Base-by-base conservation (phyloP, 2,329 filamentous ascomycete species). In the Ceratocystis destructans region DNA sequence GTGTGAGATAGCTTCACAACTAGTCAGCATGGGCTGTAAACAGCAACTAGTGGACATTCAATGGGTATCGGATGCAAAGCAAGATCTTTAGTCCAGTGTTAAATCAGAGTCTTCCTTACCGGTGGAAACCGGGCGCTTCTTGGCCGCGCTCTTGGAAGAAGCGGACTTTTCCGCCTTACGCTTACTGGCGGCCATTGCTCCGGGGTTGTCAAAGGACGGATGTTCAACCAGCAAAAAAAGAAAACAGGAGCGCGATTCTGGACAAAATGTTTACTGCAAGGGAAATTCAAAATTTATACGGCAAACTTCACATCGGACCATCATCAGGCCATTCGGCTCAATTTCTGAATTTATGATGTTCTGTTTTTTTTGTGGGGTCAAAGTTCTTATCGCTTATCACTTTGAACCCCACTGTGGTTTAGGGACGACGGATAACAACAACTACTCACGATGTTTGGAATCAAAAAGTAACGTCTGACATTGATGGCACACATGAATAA, bases 101-200 rank as follows among this genome's bases (percentile, higher is more conserved):
- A 37, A n/a, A 59, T 59, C 15, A 3, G 55, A 53, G 33, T 45
- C 45, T 41, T 15, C 28, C 77, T 71, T 72, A 81, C 80, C 73
- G 68, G 75, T 76, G 74, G 66, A 68, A 50, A 81, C 81, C 70
- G 79, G 74, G 73, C 81, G 82, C 75, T 84, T 85, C 73, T 79
- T 82, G 69, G 72, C 72, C 69, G 75, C 75, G 70, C 75, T 78
- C 67, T 76, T 78, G 72, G 75, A 75, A 72, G 75, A 75, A 69
- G 73, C 75, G 64, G 73, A 73, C 69, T 78, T 76, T 61, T 80
- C 78, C 68, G 83, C 82, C 74, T 86, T 85, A 76, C 83, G 81
- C 76, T 86, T 86, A 81, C 83, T 83, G 5, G 70, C 77, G 71
- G 55, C n/a, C 28, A 61, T 65, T 48, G 44, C 61, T 8, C 12